Conservation (phyloP, 2,329 filamentous ascomycete genomes). For the Septoria linicola region DNA sequence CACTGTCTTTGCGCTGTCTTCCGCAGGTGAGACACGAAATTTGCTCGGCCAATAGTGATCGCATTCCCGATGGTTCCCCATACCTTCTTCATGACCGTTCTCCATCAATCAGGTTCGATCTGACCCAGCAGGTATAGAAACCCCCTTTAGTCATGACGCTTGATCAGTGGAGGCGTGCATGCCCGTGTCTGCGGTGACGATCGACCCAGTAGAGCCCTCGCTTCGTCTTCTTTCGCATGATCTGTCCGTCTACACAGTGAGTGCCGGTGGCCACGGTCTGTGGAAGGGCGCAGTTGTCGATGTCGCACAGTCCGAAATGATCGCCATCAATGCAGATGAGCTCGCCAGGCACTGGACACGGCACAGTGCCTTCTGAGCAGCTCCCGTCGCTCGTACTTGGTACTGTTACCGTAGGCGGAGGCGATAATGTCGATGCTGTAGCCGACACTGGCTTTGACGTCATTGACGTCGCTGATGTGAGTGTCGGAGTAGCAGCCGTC, state of each 20-base stretch:
- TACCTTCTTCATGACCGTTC: background rate
- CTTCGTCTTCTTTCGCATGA: conserved; percentile 24
- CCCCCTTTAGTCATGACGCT: no score
- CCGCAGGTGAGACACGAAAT: no score
- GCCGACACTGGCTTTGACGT: background rate
- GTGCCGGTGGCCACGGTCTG: conserved; percentile 45
- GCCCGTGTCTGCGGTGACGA: no score
- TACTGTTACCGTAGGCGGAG: conserved; percentile 9
- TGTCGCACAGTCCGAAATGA: conserved; percentile 48
- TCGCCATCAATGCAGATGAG: conserved; percentile 46
- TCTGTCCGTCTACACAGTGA: conserved; percentile 41
- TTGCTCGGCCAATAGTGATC: no score
- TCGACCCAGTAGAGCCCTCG: background rate
- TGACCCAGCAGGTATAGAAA: no score
- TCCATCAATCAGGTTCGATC: background rate
- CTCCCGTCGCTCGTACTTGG: conserved; percentile 12
- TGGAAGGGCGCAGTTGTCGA: conserved; percentile 41
- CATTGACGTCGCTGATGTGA: conserved; percentile 5
- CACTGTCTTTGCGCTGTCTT: no score
- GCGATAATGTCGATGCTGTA: background rate
- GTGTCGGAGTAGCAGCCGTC: background rate
- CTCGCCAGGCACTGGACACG: conserved; percentile 44
- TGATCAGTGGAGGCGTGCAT: no score
- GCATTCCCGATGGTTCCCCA: no score
- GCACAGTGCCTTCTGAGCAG: conserved; percentile 29